Conservation (phyloP, 257 asterid species). For the Scutellaria minor region DNA sequence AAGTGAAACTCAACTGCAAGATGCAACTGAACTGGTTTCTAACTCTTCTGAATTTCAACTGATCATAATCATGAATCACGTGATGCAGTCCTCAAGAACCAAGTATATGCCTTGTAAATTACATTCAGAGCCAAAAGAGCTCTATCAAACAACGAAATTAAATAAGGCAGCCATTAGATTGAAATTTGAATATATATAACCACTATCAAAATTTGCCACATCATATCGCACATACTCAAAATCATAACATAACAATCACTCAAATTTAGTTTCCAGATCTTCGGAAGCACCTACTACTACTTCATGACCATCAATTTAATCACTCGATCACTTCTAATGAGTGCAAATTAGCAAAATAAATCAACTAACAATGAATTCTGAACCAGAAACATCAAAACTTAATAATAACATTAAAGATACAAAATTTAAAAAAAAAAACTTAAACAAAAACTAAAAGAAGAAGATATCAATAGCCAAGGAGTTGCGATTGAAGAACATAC, state of each 20-base stretch:
- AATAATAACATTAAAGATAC: background rate
- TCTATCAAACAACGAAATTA: background rate
- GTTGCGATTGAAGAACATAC: slow-evolving; percentile 48
- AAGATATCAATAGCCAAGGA: too few species aligned
- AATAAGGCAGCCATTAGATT: background rate
- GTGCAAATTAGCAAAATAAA: slow-evolving; percentile 26
- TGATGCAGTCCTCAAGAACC: slow-evolving; percentile 1
- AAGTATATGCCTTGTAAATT: background rate
- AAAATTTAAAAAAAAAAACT: background rate
- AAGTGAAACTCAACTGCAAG: slow-evolving; percentile 15
- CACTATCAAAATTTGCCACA: background rate
- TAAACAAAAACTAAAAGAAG: slow-evolving; percentile 10
- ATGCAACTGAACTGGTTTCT: background rate
- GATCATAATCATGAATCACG: background rate
- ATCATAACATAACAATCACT: background rate
- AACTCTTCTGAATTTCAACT: slow-evolving; percentile 21
- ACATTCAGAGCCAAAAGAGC: slow-evolving; percentile 12
- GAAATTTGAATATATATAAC: background rate
- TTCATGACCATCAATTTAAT: slow-evolving; percentile 19
- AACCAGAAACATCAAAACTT: background rate
- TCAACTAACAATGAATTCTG: slow-evolving; percentile 1
- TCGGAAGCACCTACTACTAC: slow-evolving; percentile 22
- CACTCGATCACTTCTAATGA: slow-evolving; percentile 34
- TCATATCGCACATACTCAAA: slow-evolving; percentile 9
- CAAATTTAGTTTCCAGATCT: slow-evolving; percentile 37